phyloP scores from a whole-genome alignment of 495 filamentous ascomycete genomes.

The Thermochaetoides thermophila region DNA sequence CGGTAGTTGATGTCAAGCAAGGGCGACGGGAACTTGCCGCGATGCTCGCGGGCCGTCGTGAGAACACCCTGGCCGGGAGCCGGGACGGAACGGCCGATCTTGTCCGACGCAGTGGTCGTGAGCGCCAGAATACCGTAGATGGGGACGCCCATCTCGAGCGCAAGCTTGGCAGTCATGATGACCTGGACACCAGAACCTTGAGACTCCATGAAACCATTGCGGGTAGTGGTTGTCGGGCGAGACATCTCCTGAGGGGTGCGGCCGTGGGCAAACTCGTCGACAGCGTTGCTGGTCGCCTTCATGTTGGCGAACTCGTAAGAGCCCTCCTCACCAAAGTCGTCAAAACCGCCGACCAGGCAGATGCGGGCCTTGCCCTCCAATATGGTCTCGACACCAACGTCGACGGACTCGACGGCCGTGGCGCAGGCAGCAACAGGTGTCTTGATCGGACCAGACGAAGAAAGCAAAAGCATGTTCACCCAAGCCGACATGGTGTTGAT shows the following conservation, averaged over 20 bases:
- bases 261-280: constrained; percentile 89
- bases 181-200: constrained; percentile 97
- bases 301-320: constrained; percentile 99
- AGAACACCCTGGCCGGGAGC: constrained; percentile 94
- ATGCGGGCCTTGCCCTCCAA: constrained; percentile 92
- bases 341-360: constrained; percentile 95
- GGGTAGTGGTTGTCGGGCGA: constrained; percentile 85
- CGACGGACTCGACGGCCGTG: constrained; percentile 90
- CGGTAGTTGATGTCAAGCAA: constrained; percentile 94
- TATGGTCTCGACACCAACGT: constrained; percentile 96
- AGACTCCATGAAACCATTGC: constrained; percentile 98
- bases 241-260: constrained; percentile 97
- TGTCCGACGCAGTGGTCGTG: constrained; percentile 96
- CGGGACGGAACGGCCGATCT: constrained; percentile 94
- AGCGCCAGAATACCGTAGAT: constrained; percentile 91
- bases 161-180: constrained; percentile 93
- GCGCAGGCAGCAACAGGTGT: constrained; percentile 96
- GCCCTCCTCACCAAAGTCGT: constrained; percentile 98
- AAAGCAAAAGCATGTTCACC: constrained; percentile 97
- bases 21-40: constrained; percentile 83
- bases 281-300: constrained; percentile 95
- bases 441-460: constrained; percentile 96
- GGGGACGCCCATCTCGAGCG: constrained; percentile 95
- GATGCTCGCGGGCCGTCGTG: constrained; percentile 87
- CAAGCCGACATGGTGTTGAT: constrained; percentile 99